These are phyloP conservation scores for Monsonia emarginata DNA, from an alignment of 441 rosid genomes.

Conservation along the genomic window DNA sequence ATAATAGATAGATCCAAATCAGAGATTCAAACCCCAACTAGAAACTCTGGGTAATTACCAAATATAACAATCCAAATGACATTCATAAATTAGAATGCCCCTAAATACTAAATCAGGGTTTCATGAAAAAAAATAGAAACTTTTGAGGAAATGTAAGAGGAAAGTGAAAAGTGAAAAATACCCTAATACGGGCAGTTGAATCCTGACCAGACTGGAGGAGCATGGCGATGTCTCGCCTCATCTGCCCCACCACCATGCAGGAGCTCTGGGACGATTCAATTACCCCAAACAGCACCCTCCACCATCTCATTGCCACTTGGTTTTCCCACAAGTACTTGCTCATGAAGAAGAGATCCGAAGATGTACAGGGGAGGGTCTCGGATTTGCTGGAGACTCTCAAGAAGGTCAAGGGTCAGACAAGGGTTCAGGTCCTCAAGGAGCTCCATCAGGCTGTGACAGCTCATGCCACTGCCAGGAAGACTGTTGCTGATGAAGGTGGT, in stretches of 20 bases:
- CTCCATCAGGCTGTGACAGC: constrained; percentile 45
- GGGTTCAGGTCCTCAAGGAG: constrained; percentile 70
- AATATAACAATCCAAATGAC: too few relatives aligned
- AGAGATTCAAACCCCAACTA: too few relatives aligned
- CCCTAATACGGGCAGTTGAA: too few relatives aligned
- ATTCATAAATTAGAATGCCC: too few relatives aligned
- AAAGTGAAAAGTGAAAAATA: too few relatives aligned
- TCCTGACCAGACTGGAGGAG: too few relatives aligned
- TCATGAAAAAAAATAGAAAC: too few relatives aligned
- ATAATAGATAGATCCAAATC: too few relatives aligned
- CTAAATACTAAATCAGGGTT: too few relatives aligned
- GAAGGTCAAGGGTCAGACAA: constrained; percentile 73
- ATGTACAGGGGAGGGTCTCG: constrained; percentile 62
- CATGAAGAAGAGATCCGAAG: constrained; percentile 80
- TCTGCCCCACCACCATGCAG: constrained; percentile 96
- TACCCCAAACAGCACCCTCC: constrained; percentile 72
- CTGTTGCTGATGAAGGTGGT: constrained; percentile 48
- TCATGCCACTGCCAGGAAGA: constrained; percentile 50
- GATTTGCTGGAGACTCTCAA: constrained; percentile 58
- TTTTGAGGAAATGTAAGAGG: too few relatives aligned
- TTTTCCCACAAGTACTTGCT: constrained; percentile 61
- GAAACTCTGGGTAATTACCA: too few relatives aligned
- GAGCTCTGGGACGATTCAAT: constrained; percentile 84
- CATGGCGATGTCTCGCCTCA: too few relatives aligned
- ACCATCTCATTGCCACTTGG: constrained; percentile 73